Conservation (phyloP, 306 rosid species). For the Geum urbanum region DNA sequence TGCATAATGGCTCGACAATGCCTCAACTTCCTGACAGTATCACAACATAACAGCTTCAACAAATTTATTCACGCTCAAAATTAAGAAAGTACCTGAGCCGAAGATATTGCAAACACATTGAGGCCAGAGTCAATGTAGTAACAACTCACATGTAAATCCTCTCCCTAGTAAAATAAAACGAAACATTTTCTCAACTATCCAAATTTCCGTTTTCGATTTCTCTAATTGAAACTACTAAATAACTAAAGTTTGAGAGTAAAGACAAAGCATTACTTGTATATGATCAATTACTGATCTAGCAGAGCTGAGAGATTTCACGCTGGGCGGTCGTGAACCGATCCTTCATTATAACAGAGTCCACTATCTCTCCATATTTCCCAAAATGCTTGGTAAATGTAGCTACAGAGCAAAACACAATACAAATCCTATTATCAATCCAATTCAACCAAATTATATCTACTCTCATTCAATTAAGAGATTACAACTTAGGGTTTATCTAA, state of each 20-base stretch:
- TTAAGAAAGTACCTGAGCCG: slow-evolving; percentile 62
- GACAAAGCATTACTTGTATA: slow-evolving; percentile 45
- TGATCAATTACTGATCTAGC: slow-evolving; percentile 94
- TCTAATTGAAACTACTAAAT: not conserved
- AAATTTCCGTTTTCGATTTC: not conserved
- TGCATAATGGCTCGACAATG: slow-evolving; percentile 84
- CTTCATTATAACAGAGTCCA: slow-evolving; percentile 49
- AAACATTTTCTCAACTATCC: too few relatives aligned
- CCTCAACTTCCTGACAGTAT: slow-evolving; percentile 73
- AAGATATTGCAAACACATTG: slow-evolving; percentile 77
- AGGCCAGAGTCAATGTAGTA: slow-evolving; percentile 71
- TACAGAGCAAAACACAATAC: too few relatives aligned
- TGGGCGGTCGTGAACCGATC: slow-evolving; percentile 86
- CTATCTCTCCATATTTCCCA: slow-evolving; percentile 65
- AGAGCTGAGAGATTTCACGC: slow-evolving; percentile 93
- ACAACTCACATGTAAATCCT: slow-evolving; percentile 74
- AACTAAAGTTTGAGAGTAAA: not conserved
- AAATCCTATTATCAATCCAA: too few relatives aligned
- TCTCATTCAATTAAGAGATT: too few relatives aligned
- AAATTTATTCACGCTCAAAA: slow-evolving; percentile 19
- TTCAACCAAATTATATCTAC: too few relatives aligned
- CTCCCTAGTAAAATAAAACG: slow-evolving; percentile 48
- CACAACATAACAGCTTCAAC: slow-evolving; percentile 16
- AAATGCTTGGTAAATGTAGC: slow-evolving; percentile 54
- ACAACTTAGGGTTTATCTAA: not conserved